Percentiles rank a stretch among this genome's conserved stretches.
Conservation (phyloP, 306 rosid species). For the Lathyrus aphaca region DNA sequence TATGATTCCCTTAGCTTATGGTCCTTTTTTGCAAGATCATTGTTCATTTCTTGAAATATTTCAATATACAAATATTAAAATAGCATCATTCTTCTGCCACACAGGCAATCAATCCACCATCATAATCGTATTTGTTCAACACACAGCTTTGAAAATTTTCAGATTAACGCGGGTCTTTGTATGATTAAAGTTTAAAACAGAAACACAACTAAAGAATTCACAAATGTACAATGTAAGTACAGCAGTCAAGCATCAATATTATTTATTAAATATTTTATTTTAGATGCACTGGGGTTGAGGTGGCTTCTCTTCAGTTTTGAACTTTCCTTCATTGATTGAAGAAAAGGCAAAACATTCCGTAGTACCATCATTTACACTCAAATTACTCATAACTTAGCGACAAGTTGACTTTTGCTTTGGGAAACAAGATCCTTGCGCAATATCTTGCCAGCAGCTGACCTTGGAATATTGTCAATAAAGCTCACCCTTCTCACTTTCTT, state of each 20-base stretch:
- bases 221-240: not conserved
- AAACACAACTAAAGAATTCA: not conserved
- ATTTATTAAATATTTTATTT: not conserved
- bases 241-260: not conserved
- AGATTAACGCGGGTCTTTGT: not conserved
- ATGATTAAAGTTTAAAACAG: not conserved
- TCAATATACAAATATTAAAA: not conserved
- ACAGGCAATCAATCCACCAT: not conserved
- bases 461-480: slow-evolving; percentile 68
- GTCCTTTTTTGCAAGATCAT: not conserved
- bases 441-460: slow-evolving; percentile 89
- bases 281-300: not conserved
- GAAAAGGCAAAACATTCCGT: slow-evolving; percentile 2
- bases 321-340: not conserved
- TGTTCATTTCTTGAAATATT: not conserved
- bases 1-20: not conserved
- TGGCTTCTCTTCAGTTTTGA: not conserved
- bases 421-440: slow-evolving; percentile 83
- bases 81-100: not conserved
- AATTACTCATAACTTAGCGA: slow-evolving; percentile 61
- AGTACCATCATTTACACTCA: not conserved
- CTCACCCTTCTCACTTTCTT: slow-evolving; percentile 79
- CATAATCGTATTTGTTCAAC: too few species aligned
- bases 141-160: not conserved
- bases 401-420: slow-evolving; percentile 50